Base-by-base conservation (phyloP, 495 filamentous ascomycete species). In the Tuber indicum region DNA sequence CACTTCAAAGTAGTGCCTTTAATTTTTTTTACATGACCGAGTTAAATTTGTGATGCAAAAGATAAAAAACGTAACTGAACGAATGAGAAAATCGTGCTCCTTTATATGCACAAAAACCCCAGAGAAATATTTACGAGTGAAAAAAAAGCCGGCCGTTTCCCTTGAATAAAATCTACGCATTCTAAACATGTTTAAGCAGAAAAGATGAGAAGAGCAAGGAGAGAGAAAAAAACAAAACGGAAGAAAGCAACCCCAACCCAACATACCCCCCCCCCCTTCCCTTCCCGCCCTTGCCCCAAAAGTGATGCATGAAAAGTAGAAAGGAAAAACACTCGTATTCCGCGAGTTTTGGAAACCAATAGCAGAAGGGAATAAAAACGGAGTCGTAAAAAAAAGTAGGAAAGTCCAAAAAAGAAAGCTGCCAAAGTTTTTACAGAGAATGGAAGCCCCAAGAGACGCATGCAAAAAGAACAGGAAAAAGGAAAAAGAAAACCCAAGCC, bases 151-250 rank as follows among this genome's bases (percentile, higher is more conserved):
- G 14, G 58, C 58, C 52, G 14, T 62, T 62, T 32, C 52, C 52
- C 58, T 36, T 66, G 58, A 66, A 66, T 26, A 66, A 66, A 66
- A 26, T 66, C 58, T 66, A 66, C 12, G 58, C 58, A 36, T 66
- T 36, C 58, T 66, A 66, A 66, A 66, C 26, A 66, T 19, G 58
- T 17, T 36, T 16, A 36, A 66, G 58, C 58, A 36, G 26, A 66
- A 66, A 66, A 66, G 26, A 66, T 66, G 58, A 66, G 58, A 66
- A 66, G 58, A 66, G 58, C 26, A 66, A 66, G 14, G 14, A 66
- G 14, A 32, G 32, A 66, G 16, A 46, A 17, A 46, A 46, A 46
- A 16, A 19, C 17, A 47, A 19, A 16, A 46, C 3, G 45, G 19
- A 66, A 36, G 10, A 66, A 66, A 66, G n/a, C n/a, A 36, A 26